These are phyloP conservation scores for Penicillium argentinense DNA, from an alignment of 495 filamentous ascomycete genomes.

Conservation along the genomic window DNA sequence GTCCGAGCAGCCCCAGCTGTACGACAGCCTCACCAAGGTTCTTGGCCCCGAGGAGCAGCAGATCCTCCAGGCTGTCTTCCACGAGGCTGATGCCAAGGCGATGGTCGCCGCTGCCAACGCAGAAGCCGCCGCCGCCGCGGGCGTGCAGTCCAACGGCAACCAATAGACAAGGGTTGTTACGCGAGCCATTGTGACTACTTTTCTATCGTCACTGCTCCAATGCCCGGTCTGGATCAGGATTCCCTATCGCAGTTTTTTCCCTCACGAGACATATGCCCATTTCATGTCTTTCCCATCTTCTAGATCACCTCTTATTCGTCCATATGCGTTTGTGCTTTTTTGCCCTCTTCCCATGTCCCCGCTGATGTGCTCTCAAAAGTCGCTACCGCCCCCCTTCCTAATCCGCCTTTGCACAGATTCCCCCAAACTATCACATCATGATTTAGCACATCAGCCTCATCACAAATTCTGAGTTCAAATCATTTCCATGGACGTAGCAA, in stretches of 20 bases:
- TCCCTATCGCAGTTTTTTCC: slow-evolving; percentile 12
- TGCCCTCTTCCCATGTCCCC: slow-evolving; percentile 19
- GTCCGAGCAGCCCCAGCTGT: slow-evolving; percentile 87
- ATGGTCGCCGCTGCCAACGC: slow-evolving; percentile 39
- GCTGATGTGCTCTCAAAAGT: slow-evolving; percentile 37
- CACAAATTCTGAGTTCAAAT: slow-evolving; percentile 15
- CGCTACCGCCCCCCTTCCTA: slow-evolving; percentile 18
- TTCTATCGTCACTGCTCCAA: slow-evolving; percentile 3
- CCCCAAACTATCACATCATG: slow-evolving; percentile 22
- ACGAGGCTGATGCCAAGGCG: slow-evolving; percentile 70
- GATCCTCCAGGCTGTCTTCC: slow-evolving; percentile 74
- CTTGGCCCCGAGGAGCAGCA: slow-evolving; percentile 79
- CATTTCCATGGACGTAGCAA: no score
- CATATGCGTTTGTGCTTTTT: slow-evolving; percentile 19
- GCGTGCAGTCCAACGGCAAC: slow-evolving; percentile 38
- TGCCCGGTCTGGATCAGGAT: slow-evolving; percentile 8
- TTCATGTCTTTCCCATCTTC: slow-evolving; percentile 29
- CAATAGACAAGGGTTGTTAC: slow-evolving; percentile 25
- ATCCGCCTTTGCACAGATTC: slow-evolving; percentile 37
- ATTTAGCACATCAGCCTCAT: slow-evolving; percentile 31
- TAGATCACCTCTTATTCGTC: slow-evolving; percentile 28
- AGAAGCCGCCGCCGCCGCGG: slow-evolving; percentile 37
- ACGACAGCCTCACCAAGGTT: slow-evolving; percentile 73
- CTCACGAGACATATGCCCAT: slow-evolving; percentile 41
- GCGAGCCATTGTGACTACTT: slow-evolving; percentile 5